Evolutionary conservation across 768 basidiomycete species (phyloP), one percentile per base, ranked within the genome.

Genomic region (Phlebiopsis flavidoalba): DNA sequence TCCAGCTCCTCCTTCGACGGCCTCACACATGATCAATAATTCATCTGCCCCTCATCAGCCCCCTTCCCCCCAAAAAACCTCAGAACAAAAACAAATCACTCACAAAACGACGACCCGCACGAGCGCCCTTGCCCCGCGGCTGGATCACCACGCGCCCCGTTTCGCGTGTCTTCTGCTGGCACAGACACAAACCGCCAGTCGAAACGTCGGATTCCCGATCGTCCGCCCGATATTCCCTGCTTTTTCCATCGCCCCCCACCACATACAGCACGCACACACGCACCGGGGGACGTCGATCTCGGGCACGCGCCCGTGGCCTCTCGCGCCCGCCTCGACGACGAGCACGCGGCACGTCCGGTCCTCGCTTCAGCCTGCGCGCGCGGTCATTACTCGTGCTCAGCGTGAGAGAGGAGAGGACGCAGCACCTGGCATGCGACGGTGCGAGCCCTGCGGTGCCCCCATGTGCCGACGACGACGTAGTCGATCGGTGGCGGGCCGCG

Each of bases 401-500:
- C 22, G 55, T n/a, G n/a, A 19, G 15, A 40, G 21, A 56, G 10
- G 26, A 31, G 26, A 31, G 19, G 31, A 24, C 57, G 52, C 33
- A 58, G 46, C n/a, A n/a, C n/a, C n/a, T n/a, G n/a, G n/a, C 57
- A 26, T 6, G 57, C 45, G 11, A 46, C 57, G n/a, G 48, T 19
- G 57, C 46, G 17, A 58, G 46, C 5, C 57, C 57, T 7, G 57
- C 57, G 15, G 57, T 58, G 35, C 57, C 57, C 14, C 57, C 57
- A 46, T n/a, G n/a, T n/a, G n/a, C 57, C 57, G 31, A 61, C 60
- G 36, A 55, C 43, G 8, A 55, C 15, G 22, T 55, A 55, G 54
- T 55, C 54, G 54, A 55, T 6, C 21, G 17, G 6, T 2, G 19
- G n/a, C n/a, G 1, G 10, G n/a, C 5, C 1, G 54, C 19, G 8